Percentiles rank a stretch among this genome's conserved stretches.
Evolutionary conservation across 164 flowering plant species (phyloP).

Genomic region (Aristolochia fimbriata): DNA sequence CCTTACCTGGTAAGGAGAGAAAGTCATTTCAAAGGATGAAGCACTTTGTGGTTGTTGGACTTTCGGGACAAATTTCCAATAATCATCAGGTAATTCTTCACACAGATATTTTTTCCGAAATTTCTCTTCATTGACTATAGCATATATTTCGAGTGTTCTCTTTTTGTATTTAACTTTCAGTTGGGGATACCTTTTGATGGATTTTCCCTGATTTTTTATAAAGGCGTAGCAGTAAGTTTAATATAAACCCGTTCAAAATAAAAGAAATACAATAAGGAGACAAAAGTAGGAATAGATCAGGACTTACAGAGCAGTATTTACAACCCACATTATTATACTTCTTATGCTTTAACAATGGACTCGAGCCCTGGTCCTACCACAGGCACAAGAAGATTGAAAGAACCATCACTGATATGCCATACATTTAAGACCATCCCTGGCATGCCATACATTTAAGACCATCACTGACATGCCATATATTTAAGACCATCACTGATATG

Average conservation of each 20-base stretch:
- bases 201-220: constrained; percentile 23
- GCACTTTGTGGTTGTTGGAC: constrained; percentile 36
- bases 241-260: constrained; percentile 1
- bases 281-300: constrained; percentile 3
- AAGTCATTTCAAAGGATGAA: constrained; percentile 24
- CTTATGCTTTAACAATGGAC: constrained; percentile 6
- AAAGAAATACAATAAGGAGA: background rate
- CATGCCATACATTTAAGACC: no score
- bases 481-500: background rate
- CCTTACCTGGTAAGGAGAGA: constrained; percentile 66
- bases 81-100: constrained; percentile 48
- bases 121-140: constrained; percentile 43
- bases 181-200: constrained; percentile 45
- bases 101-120: constrained; percentile 9
- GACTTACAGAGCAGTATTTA: constrained; percentile 74
- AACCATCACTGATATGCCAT: background rate
- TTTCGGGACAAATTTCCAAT: constrained; percentile 65
- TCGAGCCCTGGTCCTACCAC: constrained; percentile 24
- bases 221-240: background rate
- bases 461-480: background rate
- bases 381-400: constrained; percentile 17
- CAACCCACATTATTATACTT: constrained; percentile 23
- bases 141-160: constrained; percentile 33
- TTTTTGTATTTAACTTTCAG: constrained; percentile 58
- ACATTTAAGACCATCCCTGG: no score